phyloP scores from a whole-genome alignment of 129 eudicot genomes.

The Centella asiatica region DNA sequence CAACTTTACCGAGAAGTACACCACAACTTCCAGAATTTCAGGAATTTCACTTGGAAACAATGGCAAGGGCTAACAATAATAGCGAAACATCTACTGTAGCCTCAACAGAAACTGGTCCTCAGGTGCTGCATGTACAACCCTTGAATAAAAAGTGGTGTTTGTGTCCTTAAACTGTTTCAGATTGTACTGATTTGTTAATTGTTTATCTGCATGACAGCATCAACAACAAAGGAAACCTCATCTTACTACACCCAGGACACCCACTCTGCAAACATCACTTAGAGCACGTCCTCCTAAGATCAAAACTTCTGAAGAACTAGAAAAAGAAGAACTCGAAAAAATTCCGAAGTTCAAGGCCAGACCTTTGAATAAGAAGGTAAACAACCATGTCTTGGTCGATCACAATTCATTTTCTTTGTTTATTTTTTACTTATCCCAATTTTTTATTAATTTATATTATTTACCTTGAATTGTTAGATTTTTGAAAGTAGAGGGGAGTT shows the following conservation, averaged over 20 bases:
- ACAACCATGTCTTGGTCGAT: background rate
- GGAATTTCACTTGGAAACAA: constrained; percentile 89
- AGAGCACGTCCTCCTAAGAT: constrained; percentile 77
- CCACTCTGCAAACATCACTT: constrained; percentile 9
- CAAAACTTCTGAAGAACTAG: constrained; percentile 68
- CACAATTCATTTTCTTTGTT: background rate
- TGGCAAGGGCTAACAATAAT: constrained; percentile 75
- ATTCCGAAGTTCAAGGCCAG: constrained; percentile 89
- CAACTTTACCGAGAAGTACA: constrained; percentile 65
- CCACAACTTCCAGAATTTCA: constrained; percentile 76
- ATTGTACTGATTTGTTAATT: background rate
- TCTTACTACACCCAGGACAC: constrained; percentile 6
- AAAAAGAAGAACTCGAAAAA: constrained; percentile 74
- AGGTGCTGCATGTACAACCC: background rate
- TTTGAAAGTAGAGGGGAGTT: constrained; percentile 86
- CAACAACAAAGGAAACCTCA: background rate
- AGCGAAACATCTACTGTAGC: constrained; percentile 64
- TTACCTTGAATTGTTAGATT: constrained; percentile 35
- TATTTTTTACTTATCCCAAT: background rate
- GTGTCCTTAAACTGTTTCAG: background rate
- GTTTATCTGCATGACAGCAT: constrained; percentile 1
- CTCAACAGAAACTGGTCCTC: constrained; percentile 47
- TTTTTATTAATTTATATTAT: background rate
- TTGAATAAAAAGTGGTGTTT: background rate
- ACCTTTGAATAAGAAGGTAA: constrained; percentile 88